Evolutionary conservation across 768 basidiomycete genomes (phyloP).

Genomic region (Mycena filopes): DNA sequence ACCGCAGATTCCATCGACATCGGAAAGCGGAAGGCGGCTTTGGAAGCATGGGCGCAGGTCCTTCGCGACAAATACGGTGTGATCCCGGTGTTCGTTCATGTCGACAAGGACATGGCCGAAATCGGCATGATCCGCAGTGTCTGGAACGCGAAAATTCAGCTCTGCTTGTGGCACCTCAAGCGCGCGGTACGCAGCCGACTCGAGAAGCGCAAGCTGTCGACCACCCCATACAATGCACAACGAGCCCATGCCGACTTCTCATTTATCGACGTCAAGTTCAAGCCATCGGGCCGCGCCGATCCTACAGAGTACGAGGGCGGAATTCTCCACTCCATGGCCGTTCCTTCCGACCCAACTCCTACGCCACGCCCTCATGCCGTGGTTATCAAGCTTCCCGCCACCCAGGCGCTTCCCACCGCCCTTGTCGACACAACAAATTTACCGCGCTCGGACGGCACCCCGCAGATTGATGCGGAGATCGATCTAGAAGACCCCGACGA

Average conservation of each 20-base stretch:
- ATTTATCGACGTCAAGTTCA: constrained; percentile 28
- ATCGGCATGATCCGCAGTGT: constrained; percentile 12
- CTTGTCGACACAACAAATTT: background rate
- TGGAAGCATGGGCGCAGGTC: constrained; percentile 9
- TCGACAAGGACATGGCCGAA: constrained; percentile 34
- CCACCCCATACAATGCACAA: constrained; percentile 25
- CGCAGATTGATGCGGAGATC: background rate
- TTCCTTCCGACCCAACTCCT: background rate
- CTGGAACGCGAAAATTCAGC: constrained; percentile 30
- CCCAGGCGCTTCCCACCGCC: background rate
- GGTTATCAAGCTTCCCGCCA: background rate
- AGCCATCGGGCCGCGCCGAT: background rate
- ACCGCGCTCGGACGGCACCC: background rate
- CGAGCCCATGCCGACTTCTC: constrained; percentile 23
- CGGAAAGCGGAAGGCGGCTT: constrained; percentile 32
- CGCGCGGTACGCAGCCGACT: constrained; percentile 14
- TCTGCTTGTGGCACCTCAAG: constrained; percentile 32
- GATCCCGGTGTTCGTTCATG: constrained; percentile 24
- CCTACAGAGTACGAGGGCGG: background rate
- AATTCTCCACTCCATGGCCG: background rate
- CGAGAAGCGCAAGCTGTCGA: constrained; percentile 18
- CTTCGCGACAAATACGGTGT: constrained; percentile 27
- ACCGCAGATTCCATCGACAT: constrained; percentile 33
- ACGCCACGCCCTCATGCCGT: background rate
- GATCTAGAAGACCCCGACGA: background rate